Evolutionary conservation across 257 asterid species (phyloP).

Genomic region (Capsicum chinense): DNA sequence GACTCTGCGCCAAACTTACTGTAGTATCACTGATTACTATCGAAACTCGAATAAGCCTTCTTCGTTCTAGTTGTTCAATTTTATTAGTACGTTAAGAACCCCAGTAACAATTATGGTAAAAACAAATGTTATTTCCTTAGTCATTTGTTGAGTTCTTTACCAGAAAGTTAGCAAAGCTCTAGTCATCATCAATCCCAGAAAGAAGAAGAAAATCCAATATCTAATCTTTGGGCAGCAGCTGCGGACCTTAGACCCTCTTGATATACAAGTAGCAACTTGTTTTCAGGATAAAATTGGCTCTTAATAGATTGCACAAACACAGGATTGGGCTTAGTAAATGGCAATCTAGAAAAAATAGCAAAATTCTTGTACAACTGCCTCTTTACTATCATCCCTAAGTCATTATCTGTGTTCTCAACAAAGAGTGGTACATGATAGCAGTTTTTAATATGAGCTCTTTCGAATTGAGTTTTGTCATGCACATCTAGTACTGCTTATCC

Average conservation of each 20-base stretch:
- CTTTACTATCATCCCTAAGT: conserved; percentile 73
- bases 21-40: neutral
- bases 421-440: conserved; percentile 79
- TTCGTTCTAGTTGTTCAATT: neutral
- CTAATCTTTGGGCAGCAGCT: too few relatives aligned
- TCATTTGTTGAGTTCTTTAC: neutral
- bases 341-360: conserved; percentile 80
- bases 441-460: conserved; percentile 52
- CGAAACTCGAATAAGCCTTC: neutral
- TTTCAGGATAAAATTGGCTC: conserved; percentile 71
- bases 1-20: neutral
- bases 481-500: too few relatives aligned
- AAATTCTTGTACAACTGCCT: conserved; percentile 82
- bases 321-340: conserved; percentile 81
- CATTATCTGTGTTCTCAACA: conserved; percentile 80
- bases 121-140: neutral
- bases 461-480: too few relatives aligned
- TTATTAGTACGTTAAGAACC: neutral
- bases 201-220: neutral
- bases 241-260: conserved; percentile 84
- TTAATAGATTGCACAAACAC: conserved; percentile 69
- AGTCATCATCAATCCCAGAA: neutral
- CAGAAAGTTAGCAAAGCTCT: neutral
- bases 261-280: conserved; percentile 86
- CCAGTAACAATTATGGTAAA: neutral